Evolutionary conservation across 2,329 filamentous ascomycete genomes (phyloP).

Genomic region (Diaporthe sp.): DNA sequence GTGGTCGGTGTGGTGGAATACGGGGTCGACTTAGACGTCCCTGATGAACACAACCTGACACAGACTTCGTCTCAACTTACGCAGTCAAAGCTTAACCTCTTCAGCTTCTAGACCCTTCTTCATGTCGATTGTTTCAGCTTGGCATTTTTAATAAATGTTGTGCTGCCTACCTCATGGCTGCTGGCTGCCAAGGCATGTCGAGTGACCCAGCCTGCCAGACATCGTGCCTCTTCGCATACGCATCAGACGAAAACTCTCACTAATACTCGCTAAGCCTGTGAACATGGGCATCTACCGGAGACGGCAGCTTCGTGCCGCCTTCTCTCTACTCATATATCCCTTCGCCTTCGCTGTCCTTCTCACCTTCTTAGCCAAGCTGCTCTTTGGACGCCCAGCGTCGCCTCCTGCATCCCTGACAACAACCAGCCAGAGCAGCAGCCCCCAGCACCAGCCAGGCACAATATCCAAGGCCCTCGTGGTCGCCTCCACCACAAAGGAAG

Average conservation of each 20-base stretch:
- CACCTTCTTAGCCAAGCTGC: conserved; percentile 36
- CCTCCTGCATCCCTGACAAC: neutral
- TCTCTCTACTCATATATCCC: conserved; percentile 41
- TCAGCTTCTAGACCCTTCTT: conserved; percentile 30
- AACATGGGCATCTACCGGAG: conserved; percentile 39
- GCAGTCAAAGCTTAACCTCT: conserved; percentile 15
- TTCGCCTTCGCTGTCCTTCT: conserved; percentile 41
- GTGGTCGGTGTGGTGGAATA: neutral
- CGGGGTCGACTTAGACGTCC: neutral
- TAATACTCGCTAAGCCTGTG: neutral
- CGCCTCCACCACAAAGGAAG: conserved; percentile 40
- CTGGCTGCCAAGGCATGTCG: neutral
- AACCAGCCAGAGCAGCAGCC: neutral
- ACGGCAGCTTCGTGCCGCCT: conserved; percentile 42
- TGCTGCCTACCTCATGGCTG: neutral
- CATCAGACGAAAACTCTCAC: neutral
- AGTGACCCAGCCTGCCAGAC: neutral
- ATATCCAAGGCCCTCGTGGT: conserved; percentile 43
- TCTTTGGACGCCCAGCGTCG: conserved; percentile 29
- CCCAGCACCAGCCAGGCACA: neutral
- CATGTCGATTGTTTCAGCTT: conserved; percentile 7
- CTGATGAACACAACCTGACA: conserved; percentile 33
- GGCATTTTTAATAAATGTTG: conserved; percentile 1
- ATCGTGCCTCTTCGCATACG: neutral
- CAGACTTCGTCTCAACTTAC: conserved; percentile 35